These are phyloP conservation scores for Cladosporium sp. DNA, from an alignment of 2,329 filamentous ascomycete species.

Conservation along the genomic window DNA sequence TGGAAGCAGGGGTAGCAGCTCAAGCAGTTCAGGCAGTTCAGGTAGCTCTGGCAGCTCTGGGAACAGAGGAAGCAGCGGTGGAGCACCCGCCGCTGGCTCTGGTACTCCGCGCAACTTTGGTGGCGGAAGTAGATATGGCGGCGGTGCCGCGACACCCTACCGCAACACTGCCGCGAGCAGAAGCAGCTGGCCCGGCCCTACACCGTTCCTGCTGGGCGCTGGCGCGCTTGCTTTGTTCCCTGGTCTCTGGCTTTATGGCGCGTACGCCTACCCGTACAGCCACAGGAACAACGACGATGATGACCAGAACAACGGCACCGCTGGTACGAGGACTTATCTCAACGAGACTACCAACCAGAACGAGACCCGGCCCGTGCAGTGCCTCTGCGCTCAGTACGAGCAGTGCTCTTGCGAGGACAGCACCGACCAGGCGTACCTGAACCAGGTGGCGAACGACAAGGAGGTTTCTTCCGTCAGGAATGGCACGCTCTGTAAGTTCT, in stretches of 20 bases:
- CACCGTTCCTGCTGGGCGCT: slow-evolving; percentile 51
- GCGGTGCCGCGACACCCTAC: slow-evolving; percentile 62
- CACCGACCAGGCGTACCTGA: slow-evolving; percentile 53
- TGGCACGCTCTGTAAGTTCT: slow-evolving; percentile 49
- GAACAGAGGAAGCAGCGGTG: too few relatives aligned
- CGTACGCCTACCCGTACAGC: slow-evolving; percentile 60
- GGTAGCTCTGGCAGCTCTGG: slow-evolving; percentile 14
- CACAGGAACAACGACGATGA: too few relatives aligned
- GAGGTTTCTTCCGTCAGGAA: slow-evolving; percentile 61
- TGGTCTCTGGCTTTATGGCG: slow-evolving; percentile 60
- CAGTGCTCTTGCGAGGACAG: slow-evolving; percentile 63
- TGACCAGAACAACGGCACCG: slow-evolving; percentile 56
- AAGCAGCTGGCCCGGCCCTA: slow-evolving; percentile 38
- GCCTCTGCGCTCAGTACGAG: slow-evolving; percentile 55
- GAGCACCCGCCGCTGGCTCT: slow-evolving; percentile 39
- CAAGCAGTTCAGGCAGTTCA: slow-evolving; percentile 27
- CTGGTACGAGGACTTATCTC: slow-evolving; percentile 32
- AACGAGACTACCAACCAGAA: slow-evolving; percentile 48
- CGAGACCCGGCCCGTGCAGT: slow-evolving; percentile 58
- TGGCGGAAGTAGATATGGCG: slow-evolving; percentile 57
- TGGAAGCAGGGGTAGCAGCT: slow-evolving; percentile 17
- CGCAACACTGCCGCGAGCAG: slow-evolving; percentile 14
- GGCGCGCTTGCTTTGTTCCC: slow-evolving; percentile 55
- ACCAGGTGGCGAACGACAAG: slow-evolving; percentile 57
- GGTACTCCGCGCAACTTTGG: slow-evolving; percentile 45